Base-by-base conservation (phyloP, 78 protist genomes). In the Creolimax fragrantissima region DNA sequence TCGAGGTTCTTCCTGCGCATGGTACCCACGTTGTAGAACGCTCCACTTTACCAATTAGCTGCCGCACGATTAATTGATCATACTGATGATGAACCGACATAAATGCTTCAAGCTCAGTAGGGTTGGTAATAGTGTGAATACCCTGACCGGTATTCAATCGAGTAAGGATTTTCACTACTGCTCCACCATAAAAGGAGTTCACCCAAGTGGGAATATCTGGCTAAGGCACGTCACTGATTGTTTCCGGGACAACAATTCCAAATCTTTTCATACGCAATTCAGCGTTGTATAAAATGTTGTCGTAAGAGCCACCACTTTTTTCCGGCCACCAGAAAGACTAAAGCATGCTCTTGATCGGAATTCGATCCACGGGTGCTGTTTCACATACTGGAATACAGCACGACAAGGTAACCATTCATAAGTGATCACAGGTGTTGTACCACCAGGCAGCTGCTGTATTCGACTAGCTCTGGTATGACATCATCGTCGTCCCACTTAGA, bases 341-440 rank as follows among this genome's bases (percentile, higher is more conserved):
- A 95, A 37, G 7, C 91, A 3, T 2, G 96, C 93, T 37, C 93
- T 24, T 7, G 94, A 2, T 3, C 3, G 42, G 58, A 85, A 17
- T 6, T 93, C 95, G 41, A 95, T 3, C 96, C 96, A 95, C 24
- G 96, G 96, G 41, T 11, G 7, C 93, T 92, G 93, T 3, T 95
- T 95, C 35, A 95, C 96, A 88, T 95, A 95, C 11, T 94, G 41
- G 58, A 95, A 92, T 45, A 39, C 88, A 42, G 94, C 95, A 17
- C 96, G 2, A 6, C 93, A 44, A 2, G 81, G 45, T 3, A 5
- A 35, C 93, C 95, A 94, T 37, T 44, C 89, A 58, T 58, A 17
- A 24, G 74, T 24, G 24, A 32, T 24, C 39, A 24, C 74, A 1
- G 74, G 24, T n/a, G n/a, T n/a, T n/a, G n/a, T n/a, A n/a, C n/a